Percentiles rank a stretch among this genome's conserved stretches.
These are phyloP conservation scores for Tolypocladium tundrense DNA, from an alignment of 2,329 filamentous ascomycete genomes.

Conservation along the genomic window DNA sequence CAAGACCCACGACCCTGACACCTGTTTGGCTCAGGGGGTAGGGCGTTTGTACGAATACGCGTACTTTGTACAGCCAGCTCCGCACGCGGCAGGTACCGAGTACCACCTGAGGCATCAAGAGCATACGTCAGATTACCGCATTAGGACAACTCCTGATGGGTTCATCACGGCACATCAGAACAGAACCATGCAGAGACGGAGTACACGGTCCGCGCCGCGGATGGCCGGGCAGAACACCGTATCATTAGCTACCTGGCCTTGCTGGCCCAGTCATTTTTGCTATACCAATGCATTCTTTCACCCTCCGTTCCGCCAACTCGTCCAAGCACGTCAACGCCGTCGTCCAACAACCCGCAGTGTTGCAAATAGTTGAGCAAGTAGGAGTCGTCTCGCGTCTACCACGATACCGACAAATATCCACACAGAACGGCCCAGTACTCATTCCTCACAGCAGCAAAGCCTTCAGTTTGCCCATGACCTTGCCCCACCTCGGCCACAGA, in stretches of 20 bases:
- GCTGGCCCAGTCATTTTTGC: not conserved
- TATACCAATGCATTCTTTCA: not conserved
- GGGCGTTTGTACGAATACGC: not conserved
- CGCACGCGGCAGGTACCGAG: slow-evolving; percentile 1
- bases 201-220: not conserved
- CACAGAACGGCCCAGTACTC: not conserved
- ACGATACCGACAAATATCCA: not conserved
- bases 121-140: not conserved
- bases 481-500: slow-evolving; percentile 1
- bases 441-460: not conserved
- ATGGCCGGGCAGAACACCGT: not conserved
- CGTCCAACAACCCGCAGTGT: not conserved
- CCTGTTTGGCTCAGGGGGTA: not conserved
- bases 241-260: not conserved
- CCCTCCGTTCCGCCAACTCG: not conserved
- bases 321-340: not conserved
- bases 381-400: not conserved
- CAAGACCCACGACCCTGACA: not conserved
- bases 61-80: not conserved
- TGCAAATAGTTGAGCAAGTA: not conserved
- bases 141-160: not conserved
- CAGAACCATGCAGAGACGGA: not conserved
- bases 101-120: not conserved
- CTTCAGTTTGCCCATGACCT: not conserved
- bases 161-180: not conserved